Percentiles rank a stretch among this genome's conserved stretches.
phyloP scores from a whole-genome alignment of 257 asterid species.

The Fraxinus excelsior region DNA sequence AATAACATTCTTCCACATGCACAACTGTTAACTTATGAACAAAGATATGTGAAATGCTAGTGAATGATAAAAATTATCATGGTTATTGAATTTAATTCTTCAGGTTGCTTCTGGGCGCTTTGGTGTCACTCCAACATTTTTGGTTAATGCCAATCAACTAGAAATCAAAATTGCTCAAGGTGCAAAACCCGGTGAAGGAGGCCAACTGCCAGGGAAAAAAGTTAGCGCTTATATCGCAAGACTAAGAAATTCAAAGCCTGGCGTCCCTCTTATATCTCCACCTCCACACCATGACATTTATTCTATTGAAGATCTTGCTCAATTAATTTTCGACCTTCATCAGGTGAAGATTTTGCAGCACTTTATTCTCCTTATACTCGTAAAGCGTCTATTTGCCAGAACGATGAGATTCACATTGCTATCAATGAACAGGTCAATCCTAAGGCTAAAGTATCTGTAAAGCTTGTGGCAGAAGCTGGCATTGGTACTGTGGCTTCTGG shows the following conservation, averaged over 20 bases:
- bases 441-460: constrained; percentile 91
- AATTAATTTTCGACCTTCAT: constrained; percentile 95
- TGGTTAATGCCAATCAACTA: constrained; percentile 92
- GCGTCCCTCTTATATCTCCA: constrained; percentile 98
- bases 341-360: constrained; percentile 54
- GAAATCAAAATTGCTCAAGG: constrained; percentile 99
- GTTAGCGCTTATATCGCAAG: constrained; percentile 97
- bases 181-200: constrained; percentile 99
- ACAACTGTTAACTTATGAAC: not conserved
- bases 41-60: not conserved
- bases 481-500: constrained; percentile 99
- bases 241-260: constrained; percentile 95
- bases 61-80: not conserved
- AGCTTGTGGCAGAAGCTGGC: constrained; percentile 99
- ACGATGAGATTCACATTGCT: constrained; percentile 11
- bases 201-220: constrained; percentile 98
- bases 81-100: constrained; percentile 8
- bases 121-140: constrained; percentile 98
- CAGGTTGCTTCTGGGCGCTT: constrained; percentile 99
- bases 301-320: constrained; percentile 99
- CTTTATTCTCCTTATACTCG: constrained; percentile 1
- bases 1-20: not conserved
- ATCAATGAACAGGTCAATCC: constrained; percentile 77
- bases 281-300: constrained; percentile 99
- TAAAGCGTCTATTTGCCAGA: constrained; percentile 8